phyloP scores from a whole-genome alignment of 2,329 filamentous ascomycete species.

The Emericellopsis cladophorae region DNA sequence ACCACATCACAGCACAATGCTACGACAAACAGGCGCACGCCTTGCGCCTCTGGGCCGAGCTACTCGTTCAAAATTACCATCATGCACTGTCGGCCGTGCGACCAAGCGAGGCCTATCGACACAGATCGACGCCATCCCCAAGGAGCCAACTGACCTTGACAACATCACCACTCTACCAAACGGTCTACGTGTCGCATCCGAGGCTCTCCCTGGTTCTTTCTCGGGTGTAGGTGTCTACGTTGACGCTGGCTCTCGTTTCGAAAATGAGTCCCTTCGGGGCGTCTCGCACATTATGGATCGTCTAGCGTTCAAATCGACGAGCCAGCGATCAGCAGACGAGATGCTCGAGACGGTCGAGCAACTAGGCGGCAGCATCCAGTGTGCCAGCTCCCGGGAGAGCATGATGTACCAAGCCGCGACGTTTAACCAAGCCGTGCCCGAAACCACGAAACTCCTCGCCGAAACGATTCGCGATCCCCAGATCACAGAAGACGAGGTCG shows the following conservation, averaged over 20 bases:
- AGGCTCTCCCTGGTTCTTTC: conserved; percentile 88
- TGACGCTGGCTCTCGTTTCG: conserved; percentile 88
- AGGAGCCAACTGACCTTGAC: conserved; percentile 75
- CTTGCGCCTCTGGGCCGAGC: conserved; percentile 14
- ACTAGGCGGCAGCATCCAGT: conserved; percentile 91
- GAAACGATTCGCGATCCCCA: conserved; percentile 83
- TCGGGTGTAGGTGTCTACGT: conserved; percentile 92
- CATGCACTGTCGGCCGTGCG: no score
- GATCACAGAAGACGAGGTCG: conserved; percentile 78
- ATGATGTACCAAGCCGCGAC: conserved; percentile 99
- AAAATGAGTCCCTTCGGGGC: conserved; percentile 72
- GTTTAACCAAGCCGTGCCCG: conserved; percentile 84
- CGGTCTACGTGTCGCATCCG: conserved; percentile 87
- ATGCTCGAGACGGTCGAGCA: conserved; percentile 83
- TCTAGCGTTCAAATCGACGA: conserved; percentile 85
- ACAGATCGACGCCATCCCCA: no score
- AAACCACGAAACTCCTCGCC: conserved; percentile 71
- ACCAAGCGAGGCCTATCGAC: conserved; percentile 6
- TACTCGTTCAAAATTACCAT: conserved; percentile 6
- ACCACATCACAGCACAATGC: conserved; percentile 11
- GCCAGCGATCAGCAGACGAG: conserved; percentile 57
- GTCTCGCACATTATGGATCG: conserved; percentile 95
- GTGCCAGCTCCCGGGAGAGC: conserved; percentile 85
- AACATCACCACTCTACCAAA: conserved; percentile 81
- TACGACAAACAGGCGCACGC: conserved; percentile 20